Base-by-base conservation (phyloP, 2,329 filamentous ascomycete genomes). In the Ophiostoma montium region DNA sequence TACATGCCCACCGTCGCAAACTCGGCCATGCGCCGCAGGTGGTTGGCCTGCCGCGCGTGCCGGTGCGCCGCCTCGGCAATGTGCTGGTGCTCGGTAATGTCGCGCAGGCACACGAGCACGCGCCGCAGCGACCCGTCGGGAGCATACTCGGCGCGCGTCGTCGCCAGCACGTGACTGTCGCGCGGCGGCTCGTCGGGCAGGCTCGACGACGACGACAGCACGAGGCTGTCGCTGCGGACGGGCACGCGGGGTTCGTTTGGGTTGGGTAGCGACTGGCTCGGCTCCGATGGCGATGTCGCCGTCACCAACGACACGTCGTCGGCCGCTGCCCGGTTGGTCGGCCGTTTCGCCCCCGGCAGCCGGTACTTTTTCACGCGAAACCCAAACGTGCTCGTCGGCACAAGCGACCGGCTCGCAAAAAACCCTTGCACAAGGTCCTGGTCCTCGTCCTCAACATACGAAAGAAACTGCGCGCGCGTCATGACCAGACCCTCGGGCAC, bases 1-100 rank as follows among this genome's bases (percentile, higher is more conserved):
- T 72, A 75, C 68, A 75, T 70, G 47, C 72, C 72, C 11, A 75
- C 72, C 0, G 72, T 74, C 5, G 71, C 71, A 47, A 70, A 67
- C 56, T 75, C 70, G 8, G 72, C 70, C 62, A 75, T 72, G 39
- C 72, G 67, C 56, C 72, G 72, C 27, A 75, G 61, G 52, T 75
- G 74, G 54, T 72, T 69, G 8, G 70, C 69, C 50, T 75, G 68
- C 54, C 73, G 71, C 2, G 71, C 70, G 42, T 70, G 64, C 16
- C 67, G 64, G 23, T 70, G 62, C 0, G 71, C 72, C 50, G 70
- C 69, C 39, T 72, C 70, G 7, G 70, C 66, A 1, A 68, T 68
- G 48, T 66, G 60, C 54, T 70, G 74, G 56, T 74, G 70, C 23
- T 67, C 62, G 2, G 71, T 74, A 15, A 75, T 67, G 50, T 75